Percentiles rank a stretch among this genome's conserved stretches.
Evolutionary conservation across 2,329 filamentous ascomycete species (phyloP).

Genomic region (Xylariaceae sp.): DNA sequence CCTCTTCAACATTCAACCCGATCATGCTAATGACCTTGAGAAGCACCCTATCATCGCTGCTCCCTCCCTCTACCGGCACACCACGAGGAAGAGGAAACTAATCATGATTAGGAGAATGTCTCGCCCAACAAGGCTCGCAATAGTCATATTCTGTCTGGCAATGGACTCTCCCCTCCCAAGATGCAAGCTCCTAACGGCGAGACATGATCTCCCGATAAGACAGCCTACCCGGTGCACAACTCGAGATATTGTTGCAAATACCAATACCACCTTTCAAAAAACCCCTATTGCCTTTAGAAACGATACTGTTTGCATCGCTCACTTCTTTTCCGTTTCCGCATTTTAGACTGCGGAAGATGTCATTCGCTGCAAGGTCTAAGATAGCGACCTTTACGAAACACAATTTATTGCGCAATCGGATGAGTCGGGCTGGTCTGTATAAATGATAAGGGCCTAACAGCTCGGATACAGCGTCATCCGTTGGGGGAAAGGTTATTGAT

Average conservation of each 20-base stretch:
- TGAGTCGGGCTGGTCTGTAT: slow-evolving; percentile 55
- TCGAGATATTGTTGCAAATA: too few relatives aligned
- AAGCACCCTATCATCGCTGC: not conserved
- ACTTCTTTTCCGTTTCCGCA: too few relatives aligned
- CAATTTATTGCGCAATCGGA: slow-evolving; percentile 63
- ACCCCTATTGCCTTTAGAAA: too few relatives aligned
- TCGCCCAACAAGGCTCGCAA: slow-evolving; percentile 57
- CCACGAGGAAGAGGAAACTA: slow-evolving; percentile 17
- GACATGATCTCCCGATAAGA: too few relatives aligned
- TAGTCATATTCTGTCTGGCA: slow-evolving; percentile 64
- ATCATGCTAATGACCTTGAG: not conserved
- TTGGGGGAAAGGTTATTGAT: slow-evolving; percentile 70
- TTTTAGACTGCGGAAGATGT: too few relatives aligned
- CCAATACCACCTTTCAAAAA: too few relatives aligned
- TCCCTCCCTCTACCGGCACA: not conserved
- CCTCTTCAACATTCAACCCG: slow-evolving; percentile 9
- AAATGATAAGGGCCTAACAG: slow-evolving; percentile 71
- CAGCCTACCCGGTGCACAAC: too few relatives aligned
- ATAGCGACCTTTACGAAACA: slow-evolving; percentile 79
- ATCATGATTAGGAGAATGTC: slow-evolving; percentile 53
- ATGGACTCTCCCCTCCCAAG: slow-evolving; percentile 64
- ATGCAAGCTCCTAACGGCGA: too few relatives aligned
- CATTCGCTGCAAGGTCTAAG: slow-evolving; percentile 80
- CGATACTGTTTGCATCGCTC: too few relatives aligned
- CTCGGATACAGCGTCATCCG: slow-evolving; percentile 66